Percentiles rank a stretch among this genome's conserved stretches.
phyloP scores from a whole-genome alignment of 257 asterid genomes.

The Asclepias syriaca region DNA sequence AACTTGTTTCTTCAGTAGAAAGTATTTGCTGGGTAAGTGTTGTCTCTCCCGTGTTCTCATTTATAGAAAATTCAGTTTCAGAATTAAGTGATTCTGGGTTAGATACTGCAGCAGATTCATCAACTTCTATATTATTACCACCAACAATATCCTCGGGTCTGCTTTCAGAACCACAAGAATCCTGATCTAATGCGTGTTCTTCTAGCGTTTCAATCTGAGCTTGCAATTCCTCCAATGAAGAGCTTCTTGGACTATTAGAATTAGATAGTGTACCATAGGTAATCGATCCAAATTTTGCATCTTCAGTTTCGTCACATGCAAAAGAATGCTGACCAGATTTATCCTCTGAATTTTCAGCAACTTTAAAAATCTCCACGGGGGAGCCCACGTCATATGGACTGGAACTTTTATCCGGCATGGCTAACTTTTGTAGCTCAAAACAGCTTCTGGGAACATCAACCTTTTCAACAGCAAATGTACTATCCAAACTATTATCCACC shows the following conservation, averaged over 20 bases:
- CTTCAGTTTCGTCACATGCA: constrained; percentile 30
- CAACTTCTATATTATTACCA: constrained; percentile 27
- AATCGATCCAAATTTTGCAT: constrained; percentile 30
- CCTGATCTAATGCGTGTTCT: constrained; percentile 19
- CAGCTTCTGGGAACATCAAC: constrained; percentile 66
- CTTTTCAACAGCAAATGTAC: constrained; percentile 28
- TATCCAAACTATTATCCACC: constrained; percentile 22
- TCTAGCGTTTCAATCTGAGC: constrained; percentile 27
- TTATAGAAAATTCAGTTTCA: constrained; percentile 29
- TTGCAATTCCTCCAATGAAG: constrained; percentile 28
- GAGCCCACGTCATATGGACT: constrained; percentile 25
- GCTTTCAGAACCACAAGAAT: constrained; percentile 29
- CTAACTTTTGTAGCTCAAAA: constrained; percentile 54
- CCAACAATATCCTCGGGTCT: constrained; percentile 24
- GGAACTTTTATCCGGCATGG: constrained; percentile 29
- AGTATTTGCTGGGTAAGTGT: constrained; percentile 15
- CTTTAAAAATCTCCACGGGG: constrained; percentile 25
- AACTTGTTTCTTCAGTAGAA: constrained; percentile 31
- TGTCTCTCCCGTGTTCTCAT: constrained; percentile 16
- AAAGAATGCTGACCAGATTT: constrained; percentile 28
- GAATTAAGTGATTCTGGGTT: constrained; percentile 28
- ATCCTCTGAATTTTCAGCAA: constrained; percentile 28
- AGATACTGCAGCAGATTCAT: constrained; percentile 25
- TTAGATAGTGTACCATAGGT: constrained; percentile 21
- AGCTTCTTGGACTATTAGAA: constrained; percentile 25